These are phyloP conservation scores for Clavariopsis aquatica DNA, from an alignment of 495 filamentous ascomycete genomes.

Conservation along the genomic window DNA sequence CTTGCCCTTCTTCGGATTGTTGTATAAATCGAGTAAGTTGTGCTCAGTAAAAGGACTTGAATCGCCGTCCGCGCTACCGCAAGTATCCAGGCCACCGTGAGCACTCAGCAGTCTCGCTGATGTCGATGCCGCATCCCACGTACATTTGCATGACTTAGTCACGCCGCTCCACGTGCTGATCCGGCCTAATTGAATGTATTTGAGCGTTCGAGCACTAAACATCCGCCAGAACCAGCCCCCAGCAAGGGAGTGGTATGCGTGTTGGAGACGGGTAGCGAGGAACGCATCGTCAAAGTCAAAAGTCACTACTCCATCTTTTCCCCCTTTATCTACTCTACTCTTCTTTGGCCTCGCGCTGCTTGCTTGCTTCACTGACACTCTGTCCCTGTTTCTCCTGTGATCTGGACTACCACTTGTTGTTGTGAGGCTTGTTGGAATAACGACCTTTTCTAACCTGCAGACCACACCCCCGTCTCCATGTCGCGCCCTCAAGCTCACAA, in stretches of 20 bases:
- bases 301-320: not conserved
- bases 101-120: slow-evolving; percentile 6
- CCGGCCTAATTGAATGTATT: slow-evolving; percentile 3
- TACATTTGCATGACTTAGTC: not conserved
- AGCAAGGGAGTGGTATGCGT: slow-evolving; percentile 8
- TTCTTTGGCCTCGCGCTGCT: not conserved
- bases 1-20: slow-evolving; percentile 12
- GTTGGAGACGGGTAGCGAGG: slow-evolving; percentile 10
- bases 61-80: not conserved
- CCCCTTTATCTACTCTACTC: not conserved
- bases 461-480: not conserved
- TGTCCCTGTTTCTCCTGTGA: not conserved
- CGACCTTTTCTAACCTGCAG: not conserved
- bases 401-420: not conserved
- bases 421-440: slow-evolving; percentile 21
- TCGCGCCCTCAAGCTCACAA: slow-evolving; percentile 4
- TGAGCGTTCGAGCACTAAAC: slow-evolving; percentile 13
- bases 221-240: slow-evolving; percentile 8
- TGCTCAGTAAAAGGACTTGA: slow-evolving; percentile 18
- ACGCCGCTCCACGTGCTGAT: slow-evolving; percentile 11
- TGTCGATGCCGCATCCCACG: not conserved
- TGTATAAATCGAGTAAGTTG: slow-evolving; percentile 17
- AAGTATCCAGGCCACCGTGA: not conserved
- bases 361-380: too few relatives aligned
- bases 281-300: slow-evolving; percentile 26